Conservation (phyloP, 345 rosid species). For the Gossypium australe region DNA sequence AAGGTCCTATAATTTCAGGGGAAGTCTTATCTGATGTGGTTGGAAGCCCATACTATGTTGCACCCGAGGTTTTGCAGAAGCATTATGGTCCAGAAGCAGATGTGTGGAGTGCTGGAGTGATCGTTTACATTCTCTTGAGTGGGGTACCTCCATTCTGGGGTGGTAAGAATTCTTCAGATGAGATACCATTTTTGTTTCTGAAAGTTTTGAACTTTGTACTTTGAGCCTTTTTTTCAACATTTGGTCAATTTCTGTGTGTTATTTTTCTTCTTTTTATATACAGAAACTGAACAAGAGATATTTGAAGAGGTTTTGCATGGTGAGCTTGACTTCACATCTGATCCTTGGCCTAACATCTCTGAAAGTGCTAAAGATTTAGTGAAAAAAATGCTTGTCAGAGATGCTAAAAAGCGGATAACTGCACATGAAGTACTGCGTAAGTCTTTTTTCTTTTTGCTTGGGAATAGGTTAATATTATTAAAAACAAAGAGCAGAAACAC, state of each 20-base stretch:
- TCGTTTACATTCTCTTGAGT: constrained; percentile 67
- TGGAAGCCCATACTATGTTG: constrained; percentile 93
- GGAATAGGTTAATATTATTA: too few relatives aligned
- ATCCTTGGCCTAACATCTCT: constrained; percentile 88
- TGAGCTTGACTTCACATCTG: constrained; percentile 65
- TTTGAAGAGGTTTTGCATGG: constrained; percentile 77
- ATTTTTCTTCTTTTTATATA: neutral
- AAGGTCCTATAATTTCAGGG: constrained; percentile 35
- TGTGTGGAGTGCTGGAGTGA: constrained; percentile 95
- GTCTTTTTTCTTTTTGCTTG: constrained; percentile 14
- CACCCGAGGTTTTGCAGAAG: constrained; percentile 75
- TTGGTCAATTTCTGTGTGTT: neutral
- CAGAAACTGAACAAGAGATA: constrained; percentile 78
- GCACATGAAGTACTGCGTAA: constrained; percentile 79
- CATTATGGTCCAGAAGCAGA: constrained; percentile 77
- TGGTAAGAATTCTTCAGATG: constrained; percentile 35
- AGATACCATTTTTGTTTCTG: neutral
- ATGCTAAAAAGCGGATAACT: constrained; percentile 56
- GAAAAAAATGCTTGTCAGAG: constrained; percentile 64
- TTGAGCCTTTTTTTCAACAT: neutral
- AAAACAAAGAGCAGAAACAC: too few relatives aligned
- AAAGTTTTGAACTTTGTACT: neutral
- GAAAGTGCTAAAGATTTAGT: constrained; percentile 80
- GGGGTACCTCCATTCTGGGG: constrained; percentile 98
- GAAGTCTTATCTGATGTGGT: constrained; percentile 68